Evolutionary conservation across 495 filamentous ascomycete species (phyloP), one percentile per base, ranked within the genome.

Genomic region (Penicillium odoratum): DNA sequence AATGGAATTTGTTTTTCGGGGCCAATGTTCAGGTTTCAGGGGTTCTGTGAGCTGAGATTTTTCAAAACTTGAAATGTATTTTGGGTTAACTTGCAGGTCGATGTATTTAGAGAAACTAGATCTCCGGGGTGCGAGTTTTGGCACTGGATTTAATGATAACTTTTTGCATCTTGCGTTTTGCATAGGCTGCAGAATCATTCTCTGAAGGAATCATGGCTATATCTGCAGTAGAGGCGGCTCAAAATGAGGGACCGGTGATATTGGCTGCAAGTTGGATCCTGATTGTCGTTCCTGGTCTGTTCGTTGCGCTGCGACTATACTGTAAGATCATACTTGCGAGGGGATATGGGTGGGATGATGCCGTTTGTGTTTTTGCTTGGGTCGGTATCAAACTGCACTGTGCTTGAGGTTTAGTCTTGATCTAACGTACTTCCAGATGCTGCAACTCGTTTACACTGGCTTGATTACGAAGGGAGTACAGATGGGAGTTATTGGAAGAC

Each of bases 241-340:
- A 51, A 50, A 51, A 46, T 18, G 38, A 62, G 11, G 60, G 55
- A 5, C 60, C 55, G 8, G 36, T 33, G 5, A 58, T 62, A 45
- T 34, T 62, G 11, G 60, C 51, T 10, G 56, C 56, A 2, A 51
- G 51, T 11, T 62, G 60, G 60, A 44, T 62, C 9, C 29, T 62
- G 38, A 55, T 62, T 31, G 34, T 51, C 10, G 3, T 62, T 4
- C 60, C 60, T 15, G 55, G 55, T 13, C 8, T 58, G 7, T 33
- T 56, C 21, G 36, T 62, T 16, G 55, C 50, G 4, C 13, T 58
- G 7, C 60, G 60, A 46, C 11, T 62, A 5, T 62, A 43, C n/a
- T 62, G 60, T 42, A 62, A 62, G 28, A 7, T 50, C 7, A 21
- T 46, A 16, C 47, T 62, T 1, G 55, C 55, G 3, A 38, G 48